Conservation (phyloP, 2,329 filamentous ascomycete genomes). For the Talaromyces marneffei region DNA sequence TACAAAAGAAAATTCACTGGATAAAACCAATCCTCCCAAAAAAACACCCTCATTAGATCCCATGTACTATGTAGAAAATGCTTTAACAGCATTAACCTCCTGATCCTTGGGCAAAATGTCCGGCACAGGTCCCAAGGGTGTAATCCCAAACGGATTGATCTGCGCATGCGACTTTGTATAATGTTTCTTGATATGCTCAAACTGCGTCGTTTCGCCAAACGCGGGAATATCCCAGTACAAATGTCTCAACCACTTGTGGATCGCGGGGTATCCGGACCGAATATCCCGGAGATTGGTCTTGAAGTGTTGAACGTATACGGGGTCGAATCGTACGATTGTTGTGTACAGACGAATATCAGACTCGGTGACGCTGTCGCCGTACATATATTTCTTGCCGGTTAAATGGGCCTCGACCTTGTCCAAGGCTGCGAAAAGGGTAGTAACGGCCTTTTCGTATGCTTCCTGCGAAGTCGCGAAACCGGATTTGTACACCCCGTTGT, state of each 20-base stretch:
- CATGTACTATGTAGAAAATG: background rate
- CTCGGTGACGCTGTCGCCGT: constrained; percentile 71
- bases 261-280: constrained; percentile 70
- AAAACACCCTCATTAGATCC: background rate
- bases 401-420: constrained; percentile 72
- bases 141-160: constrained; percentile 65
- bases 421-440: constrained; percentile 66
- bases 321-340: constrained; percentile 67
- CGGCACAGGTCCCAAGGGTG: constrained; percentile 76
- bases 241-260: constrained; percentile 75
- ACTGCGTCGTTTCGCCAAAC: constrained; percentile 78
- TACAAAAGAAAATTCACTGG: background rate
- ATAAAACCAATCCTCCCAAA: too few species aligned
- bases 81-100: constrained; percentile 55
- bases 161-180: constrained; percentile 62
- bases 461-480: constrained; percentile 81
- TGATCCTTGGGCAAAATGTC: constrained; percentile 72
- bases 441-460: constrained; percentile 72
- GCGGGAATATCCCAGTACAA: constrained; percentile 79
- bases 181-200: constrained; percentile 88
- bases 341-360: constrained; percentile 72
- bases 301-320: constrained; percentile 76
- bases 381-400: constrained; percentile 53
- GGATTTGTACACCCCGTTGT: constrained; percentile 51
- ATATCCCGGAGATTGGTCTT: constrained; percentile 83